Evolutionary conservation across 2,329 filamentous ascomycete genomes (phyloP), one percentile per base, ranked within the genome.

Genomic region (Fusarium avenaceum): DNA sequence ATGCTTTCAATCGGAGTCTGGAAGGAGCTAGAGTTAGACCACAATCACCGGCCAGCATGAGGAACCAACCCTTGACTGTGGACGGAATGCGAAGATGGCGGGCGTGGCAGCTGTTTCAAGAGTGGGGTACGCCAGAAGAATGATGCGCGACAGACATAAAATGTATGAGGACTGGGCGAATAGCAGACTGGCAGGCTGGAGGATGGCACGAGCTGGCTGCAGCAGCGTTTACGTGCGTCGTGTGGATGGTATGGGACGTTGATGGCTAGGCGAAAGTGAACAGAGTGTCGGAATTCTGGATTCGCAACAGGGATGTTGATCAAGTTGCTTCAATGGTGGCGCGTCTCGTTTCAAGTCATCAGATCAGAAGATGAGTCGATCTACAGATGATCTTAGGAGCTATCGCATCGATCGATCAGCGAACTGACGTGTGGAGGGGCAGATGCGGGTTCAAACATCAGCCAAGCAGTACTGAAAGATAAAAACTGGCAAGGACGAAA

Each of bases 221-320:
- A 33, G 14, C 30, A 33, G 30, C 30, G 33, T 42, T 28, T 54
- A 48, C 39, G 32, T 40, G 7, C 17, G 17, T 17, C 15, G 17
- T 38, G 17, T 38, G 33, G 33, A 17, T 38, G 35, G 8, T n/a
- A 38, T 30, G 28, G 28, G 4, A 38, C 17, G 35, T 38, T 38
- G 17, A 38, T 9, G 35, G 30, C 50, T 40, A 32, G 44, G 35
- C 33, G 22, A 52, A 38, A 54, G 38, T 30, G 35, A 49, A 48
- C 58, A 35, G 13, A 60, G 32, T 60, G 26, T 40, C 20, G 26
- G 26, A 22, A 39, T 55, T 19, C 43, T 65, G 48, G 61, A 64
- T 62, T 67, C 45, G 19, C 67, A 50, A 43, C 59, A 70, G 45
- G 67, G 63, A 62, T 70, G 19, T 55, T n/a, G 24, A n/a, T 58